Evolutionary conservation across 352 stramenopile genomes (phyloP).

Genomic region (Phytophthora niederhauseri): DNA sequence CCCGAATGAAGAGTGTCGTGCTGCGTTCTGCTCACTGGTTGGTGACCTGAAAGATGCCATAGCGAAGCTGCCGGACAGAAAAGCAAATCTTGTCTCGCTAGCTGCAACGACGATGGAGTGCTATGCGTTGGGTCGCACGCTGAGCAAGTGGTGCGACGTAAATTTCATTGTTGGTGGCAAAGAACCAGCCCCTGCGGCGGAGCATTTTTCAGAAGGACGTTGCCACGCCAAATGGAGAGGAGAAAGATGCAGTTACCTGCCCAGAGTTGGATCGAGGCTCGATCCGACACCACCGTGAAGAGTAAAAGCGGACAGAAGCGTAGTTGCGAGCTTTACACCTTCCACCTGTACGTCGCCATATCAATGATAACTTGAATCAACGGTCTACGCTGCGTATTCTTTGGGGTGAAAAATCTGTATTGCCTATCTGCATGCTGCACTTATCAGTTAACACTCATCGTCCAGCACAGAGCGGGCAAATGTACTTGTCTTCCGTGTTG

Average conservation of each 20-base stretch:
- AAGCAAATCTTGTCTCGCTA: neutral
- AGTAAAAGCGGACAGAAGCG: too few species aligned
- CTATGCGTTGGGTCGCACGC: neutral
- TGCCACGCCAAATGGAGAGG: too few species aligned
- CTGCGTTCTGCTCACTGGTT: neutral
- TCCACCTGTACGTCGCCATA: too few species aligned
- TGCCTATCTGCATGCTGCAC: neutral
- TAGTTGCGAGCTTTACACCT: too few species aligned
- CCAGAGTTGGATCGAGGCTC: too few species aligned
- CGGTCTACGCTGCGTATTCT: too few species aligned
- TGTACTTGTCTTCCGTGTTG: conserved; percentile 86
- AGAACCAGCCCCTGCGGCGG: too few species aligned
- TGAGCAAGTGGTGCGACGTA: neutral
- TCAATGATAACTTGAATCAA: too few species aligned
- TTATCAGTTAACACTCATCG: conserved; percentile 39
- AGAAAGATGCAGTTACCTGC: too few species aligned
- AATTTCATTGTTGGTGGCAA: neutral
- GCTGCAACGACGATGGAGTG: neutral
- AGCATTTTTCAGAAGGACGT: too few species aligned
- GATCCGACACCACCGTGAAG: too few species aligned
- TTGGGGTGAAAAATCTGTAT: too few species aligned
- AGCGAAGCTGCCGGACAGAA: neutral
- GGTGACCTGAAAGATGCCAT: neutral
- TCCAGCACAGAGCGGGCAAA: conserved; percentile 77
- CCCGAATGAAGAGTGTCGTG: neutral